Conservation (phyloP, 352 stramenopile genomes). For the Phytophthora nicotianae region DNA sequence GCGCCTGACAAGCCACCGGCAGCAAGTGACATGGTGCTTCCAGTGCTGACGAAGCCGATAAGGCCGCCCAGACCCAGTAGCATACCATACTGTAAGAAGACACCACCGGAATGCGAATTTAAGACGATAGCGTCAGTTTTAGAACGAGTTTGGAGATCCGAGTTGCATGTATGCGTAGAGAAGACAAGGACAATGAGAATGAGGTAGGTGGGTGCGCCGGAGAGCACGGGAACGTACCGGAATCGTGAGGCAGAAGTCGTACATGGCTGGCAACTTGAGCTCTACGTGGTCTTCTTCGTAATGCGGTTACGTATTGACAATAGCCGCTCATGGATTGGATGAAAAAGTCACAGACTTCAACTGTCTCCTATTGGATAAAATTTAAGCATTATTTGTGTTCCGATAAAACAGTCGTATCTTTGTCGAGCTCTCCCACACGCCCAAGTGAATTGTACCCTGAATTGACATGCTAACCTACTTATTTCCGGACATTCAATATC, state of each 20-base stretch:
- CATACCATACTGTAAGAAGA: conserved; percentile 66
- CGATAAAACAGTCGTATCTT: conserved; percentile 17
- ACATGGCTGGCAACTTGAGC: conserved; percentile 45
- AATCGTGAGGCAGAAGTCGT: conserved; percentile 90
- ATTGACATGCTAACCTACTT: conserved; percentile 13
- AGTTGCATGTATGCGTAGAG: conserved; percentile 12
- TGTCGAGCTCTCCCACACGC: conserved; percentile 12
- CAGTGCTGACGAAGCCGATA: conserved; percentile 78
- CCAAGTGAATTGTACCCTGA: neutral
- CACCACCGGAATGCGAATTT: conserved; percentile 21
- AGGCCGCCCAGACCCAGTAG: conserved; percentile 71
- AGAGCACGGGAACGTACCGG: conserved; percentile 53
- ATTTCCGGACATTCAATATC: neutral
- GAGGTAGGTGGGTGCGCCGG: neutral
- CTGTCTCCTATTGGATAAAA: conserved; percentile 28
- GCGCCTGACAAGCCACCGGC: conserved; percentile 67
- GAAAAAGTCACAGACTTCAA: conserved; percentile 20
- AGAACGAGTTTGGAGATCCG: neutral
- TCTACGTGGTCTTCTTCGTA: conserved; percentile 1
- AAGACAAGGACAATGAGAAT: neutral
- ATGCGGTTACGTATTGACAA: conserved; percentile 7
- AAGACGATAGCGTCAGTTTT: conserved; percentile 4
- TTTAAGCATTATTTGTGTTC: conserved; percentile 18
- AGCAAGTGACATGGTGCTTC: conserved; percentile 66
- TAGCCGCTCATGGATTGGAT: conserved; percentile 16